phyloP scores from a whole-genome alignment of 805 yeast species.

The Komagataella populi region DNA sequence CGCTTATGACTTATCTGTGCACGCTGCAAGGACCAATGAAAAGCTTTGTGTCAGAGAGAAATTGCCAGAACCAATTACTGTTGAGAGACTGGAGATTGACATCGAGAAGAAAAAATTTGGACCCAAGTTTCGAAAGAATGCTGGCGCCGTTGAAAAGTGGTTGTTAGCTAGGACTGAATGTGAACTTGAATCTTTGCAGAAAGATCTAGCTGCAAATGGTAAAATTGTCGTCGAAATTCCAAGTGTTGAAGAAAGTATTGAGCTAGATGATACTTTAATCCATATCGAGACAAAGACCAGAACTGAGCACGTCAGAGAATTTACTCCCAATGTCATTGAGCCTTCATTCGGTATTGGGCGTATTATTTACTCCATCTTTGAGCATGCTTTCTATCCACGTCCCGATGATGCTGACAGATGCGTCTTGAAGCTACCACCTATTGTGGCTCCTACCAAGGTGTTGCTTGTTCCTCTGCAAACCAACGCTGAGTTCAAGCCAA shows the following conservation, averaged over 20 bases:
- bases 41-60: conserved; percentile 90
- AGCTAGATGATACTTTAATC: conserved; percentile 60
- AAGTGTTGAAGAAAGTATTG: conserved; percentile 52
- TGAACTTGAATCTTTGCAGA: conserved; percentile 66
- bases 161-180: conserved; percentile 65
- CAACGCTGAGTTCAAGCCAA: conserved; percentile 67
- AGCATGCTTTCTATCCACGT: conserved; percentile 92
- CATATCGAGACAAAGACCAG: conserved; percentile 65
- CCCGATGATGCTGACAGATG: conserved; percentile 83
- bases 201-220: conserved; percentile 48
- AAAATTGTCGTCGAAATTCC: conserved; percentile 53
- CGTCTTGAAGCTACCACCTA: conserved; percentile 78
- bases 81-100: conserved; percentile 74
- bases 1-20: conserved; percentile 94
- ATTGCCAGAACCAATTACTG: conserved; percentile 69
- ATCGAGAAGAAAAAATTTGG: conserved; percentile 94
- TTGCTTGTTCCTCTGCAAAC: conserved; percentile 87
- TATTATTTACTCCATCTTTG: conserved; percentile 83
- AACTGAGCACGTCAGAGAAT: conserved; percentile 89
- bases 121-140: conserved; percentile 94
- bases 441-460: conserved; percentile 96
- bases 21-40: conserved; percentile 88
- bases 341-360: conserved; percentile 99
- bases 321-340: conserved; percentile 93
- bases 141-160: conserved; percentile 82